Percentiles rank a stretch among this genome's conserved stretches.
These are phyloP conservation scores for Withania somnifera DNA, from an alignment of 305 asterid genomes.

Conservation along the genomic window DNA sequence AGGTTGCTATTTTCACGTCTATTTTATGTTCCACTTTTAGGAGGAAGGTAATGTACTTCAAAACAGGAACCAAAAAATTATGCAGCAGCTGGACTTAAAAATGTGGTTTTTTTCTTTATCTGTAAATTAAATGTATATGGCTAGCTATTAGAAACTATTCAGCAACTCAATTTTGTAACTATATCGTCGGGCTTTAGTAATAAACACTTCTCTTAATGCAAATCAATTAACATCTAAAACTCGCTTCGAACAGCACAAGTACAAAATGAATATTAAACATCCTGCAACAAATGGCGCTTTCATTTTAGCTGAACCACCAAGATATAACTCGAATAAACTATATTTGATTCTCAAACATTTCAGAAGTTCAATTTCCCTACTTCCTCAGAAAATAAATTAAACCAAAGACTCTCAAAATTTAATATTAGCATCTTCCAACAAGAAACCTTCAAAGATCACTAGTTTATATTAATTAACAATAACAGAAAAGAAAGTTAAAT, in stretches of 20 bases:
- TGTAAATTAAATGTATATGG: neutral
- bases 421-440: neutral
- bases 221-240: neutral
- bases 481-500: neutral
- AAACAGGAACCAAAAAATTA: neutral
- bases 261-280: neutral
- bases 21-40: neutral
- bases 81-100: neutral
- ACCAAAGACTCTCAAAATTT: neutral
- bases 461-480: neutral
- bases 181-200: neutral
- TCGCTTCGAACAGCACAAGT: neutral
- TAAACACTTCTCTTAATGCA: neutral
- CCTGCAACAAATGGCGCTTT: neutral
- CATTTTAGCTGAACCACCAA: neutral
- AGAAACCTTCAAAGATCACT: neutral
- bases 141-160: neutral
- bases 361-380: neutral
- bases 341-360: neutral
- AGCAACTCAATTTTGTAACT: neutral
- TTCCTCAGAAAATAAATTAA: neutral
- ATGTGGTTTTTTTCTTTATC: neutral
- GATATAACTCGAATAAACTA: neutral
- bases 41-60: neutral
- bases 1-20: neutral